A percentile compares a stretch with the other conserved stretches of the same genome.
These are phyloP conservation scores for Lasiodiplodia sp. DNA, from an alignment of 2,329 filamentous ascomycete species.

Conservation along the genomic window DNA sequence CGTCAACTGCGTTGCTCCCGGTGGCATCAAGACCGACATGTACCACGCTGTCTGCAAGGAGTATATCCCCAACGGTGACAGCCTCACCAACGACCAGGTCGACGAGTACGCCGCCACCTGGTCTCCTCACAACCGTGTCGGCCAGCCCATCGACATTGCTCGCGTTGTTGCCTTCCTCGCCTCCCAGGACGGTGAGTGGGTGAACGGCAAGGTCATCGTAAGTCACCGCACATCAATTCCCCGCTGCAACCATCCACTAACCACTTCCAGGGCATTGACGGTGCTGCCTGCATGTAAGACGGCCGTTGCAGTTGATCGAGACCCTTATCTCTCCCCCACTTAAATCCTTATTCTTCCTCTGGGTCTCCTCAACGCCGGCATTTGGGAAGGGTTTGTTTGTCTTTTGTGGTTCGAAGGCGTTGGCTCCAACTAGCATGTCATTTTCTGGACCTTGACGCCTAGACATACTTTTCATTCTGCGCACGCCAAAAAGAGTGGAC, in stretches of 20 bases:
- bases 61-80: constrained; percentile 66
- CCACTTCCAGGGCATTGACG: constrained; percentile 36
- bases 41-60: constrained; percentile 70
- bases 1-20: constrained; percentile 67
- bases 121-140: constrained; percentile 70
- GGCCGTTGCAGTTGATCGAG: neutral
- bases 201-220: constrained; percentile 61
- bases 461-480: constrained; percentile 26
- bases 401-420: constrained; percentile 4
- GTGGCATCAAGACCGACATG: constrained; percentile 65
- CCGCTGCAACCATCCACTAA: neutral
- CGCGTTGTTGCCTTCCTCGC: constrained; percentile 69
- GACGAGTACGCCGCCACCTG: constrained; percentile 70
- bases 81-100: constrained; percentile 64
- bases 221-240: constrained; percentile 37
- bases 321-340: neutral
- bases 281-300: constrained; percentile 52
- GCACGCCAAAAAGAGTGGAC: constrained; percentile 14
- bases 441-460: constrained; percentile 10
- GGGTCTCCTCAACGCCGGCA: neutral
- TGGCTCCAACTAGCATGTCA: constrained; percentile 10
- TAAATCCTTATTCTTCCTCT: neutral
- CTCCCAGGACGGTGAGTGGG: constrained; percentile 64
- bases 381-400: neutral
- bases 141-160: constrained; percentile 72